Evolutionary conservation across 257 asterid species (phyloP).

Genomic region (Nicotiana obtusifolia): DNA sequence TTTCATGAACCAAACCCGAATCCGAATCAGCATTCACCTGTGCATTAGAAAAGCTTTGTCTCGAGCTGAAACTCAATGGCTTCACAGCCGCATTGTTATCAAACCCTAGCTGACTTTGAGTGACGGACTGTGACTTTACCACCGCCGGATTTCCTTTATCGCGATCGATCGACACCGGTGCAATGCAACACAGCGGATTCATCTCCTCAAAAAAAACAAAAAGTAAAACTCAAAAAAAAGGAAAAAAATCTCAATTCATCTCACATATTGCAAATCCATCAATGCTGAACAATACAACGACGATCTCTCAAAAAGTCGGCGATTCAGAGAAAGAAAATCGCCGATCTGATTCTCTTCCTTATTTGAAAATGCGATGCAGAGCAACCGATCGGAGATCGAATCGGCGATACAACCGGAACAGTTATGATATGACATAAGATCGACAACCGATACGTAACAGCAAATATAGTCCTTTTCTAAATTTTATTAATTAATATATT

Average conservation of each 20-base stretch:
- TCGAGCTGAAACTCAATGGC: conserved; percentile 47
- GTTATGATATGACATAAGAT: conserved; percentile 42
- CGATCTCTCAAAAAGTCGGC: conserved; percentile 8
- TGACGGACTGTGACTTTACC: conserved; percentile 56
- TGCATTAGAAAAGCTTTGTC: conserved; percentile 57
- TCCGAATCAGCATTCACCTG: conserved; percentile 38
- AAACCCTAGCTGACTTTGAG: conserved; percentile 28
- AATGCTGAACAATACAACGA: conserved; percentile 17
- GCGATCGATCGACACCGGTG: conserved; percentile 86
- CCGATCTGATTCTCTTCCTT: conserved; percentile 9
- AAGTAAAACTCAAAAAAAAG: no score
- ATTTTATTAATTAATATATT: conserved; percentile 1
- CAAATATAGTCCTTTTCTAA: neutral
- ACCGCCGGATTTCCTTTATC: conserved; percentile 58
- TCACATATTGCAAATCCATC: neutral
- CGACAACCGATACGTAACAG: conserved; percentile 8
- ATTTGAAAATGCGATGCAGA: neutral
- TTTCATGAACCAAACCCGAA: conserved; percentile 8
- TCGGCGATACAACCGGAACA: conserved; percentile 37
- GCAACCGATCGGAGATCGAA: conserved; percentile 61
- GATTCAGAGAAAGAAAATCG: neutral
- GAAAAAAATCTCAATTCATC: neutral
- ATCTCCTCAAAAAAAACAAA: conserved; percentile 25
- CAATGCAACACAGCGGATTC: conserved; percentile 99
- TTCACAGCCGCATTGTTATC: conserved; percentile 24